Evolutionary conservation across 768 basidiomycete species (phyloP), one percentile per base, ranked within the genome.

Genomic region (Lentinula sp.): DNA sequence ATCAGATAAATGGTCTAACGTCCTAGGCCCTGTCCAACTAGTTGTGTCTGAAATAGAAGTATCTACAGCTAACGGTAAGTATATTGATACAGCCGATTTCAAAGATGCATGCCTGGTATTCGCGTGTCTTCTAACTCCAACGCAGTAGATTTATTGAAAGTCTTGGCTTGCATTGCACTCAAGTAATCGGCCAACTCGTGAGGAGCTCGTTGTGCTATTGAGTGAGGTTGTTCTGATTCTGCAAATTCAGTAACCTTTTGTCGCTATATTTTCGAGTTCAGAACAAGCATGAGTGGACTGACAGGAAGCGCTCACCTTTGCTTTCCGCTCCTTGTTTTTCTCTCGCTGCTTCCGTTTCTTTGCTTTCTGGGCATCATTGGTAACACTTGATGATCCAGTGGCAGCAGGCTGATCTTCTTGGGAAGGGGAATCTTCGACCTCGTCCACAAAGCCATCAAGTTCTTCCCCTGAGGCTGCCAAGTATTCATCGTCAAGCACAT

Each of bases 51-150:
- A 77, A 67, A 96, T 86, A 61, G 86, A 80, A 57, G 75, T 76
- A 70, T 84, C 92, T 93, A 59, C n/a, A 23, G 34, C 13, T 21
- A 5, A 34, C 23, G n/a, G 32, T 50, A n/a, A 34, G 28, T 21
- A 53, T 42, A 10, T 37, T 9, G 8, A 53, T 11, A 10, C 13
- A 18, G 13, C 7, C 13, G 5, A 11, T 18, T 52, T 32, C n/a
- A 37, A 32, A 46, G 10, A 23, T 5, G 71, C 85, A 64, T 69
- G 93, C 95, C 85, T 68, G 88, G 89, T 71, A 97, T 87, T 55
- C 76, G 78, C 49, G 88, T 76, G 66, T 96, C 94, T 11, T 84
- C 82, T 40, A 95, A 79, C 75, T 98, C 95, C 61, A 98, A 78
- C 11, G 75, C 75, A 7, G 88, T 89, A 66, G 89, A 74, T 52